Conservation (phyloP, 352 stramenopile species). For the Pythium coloratum region DNA sequence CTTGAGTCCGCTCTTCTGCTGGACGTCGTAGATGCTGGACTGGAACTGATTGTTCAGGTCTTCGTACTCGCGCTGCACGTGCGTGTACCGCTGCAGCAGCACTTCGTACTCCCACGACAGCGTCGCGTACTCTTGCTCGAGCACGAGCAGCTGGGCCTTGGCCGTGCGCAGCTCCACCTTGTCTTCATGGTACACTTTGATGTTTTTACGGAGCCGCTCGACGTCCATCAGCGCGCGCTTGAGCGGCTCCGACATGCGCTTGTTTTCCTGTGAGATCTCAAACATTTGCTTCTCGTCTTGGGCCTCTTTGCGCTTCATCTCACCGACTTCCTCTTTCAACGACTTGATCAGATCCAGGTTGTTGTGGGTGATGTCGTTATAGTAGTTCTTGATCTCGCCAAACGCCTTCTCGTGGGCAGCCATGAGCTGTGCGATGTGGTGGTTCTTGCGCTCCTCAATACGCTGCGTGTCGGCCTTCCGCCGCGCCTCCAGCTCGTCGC, state of each 20-base stretch:
- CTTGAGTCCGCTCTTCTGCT: constrained; percentile 93
- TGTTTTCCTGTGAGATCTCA: constrained; percentile 95
- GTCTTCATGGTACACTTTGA: constrained; percentile 68
- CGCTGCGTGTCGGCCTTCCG: constrained; percentile 84
- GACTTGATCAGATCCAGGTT: constrained; percentile 96
- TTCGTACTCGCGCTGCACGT: constrained; percentile 86
- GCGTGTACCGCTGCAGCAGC: constrained; percentile 83
- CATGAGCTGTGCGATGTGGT: constrained; percentile 93
- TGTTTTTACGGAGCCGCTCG: constrained; percentile 67
- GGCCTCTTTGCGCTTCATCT: constrained; percentile 95
- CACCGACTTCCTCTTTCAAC: constrained; percentile 93
- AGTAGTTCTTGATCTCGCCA: constrained; percentile 96
- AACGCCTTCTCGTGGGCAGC: constrained; percentile 93
- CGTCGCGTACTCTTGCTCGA: constrained; percentile 88
- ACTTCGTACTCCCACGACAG: constrained; percentile 95
- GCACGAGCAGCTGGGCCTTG: constrained; percentile 76
- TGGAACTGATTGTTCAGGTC: constrained; percentile 91
- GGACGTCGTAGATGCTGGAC: constrained; percentile 89
- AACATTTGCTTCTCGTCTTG: constrained; percentile 94
- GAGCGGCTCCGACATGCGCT: constrained; percentile 93
- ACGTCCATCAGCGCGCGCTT: constrained; percentile 85
- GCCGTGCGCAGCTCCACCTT: constrained; percentile 62
- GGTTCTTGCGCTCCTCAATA: constrained; percentile 93
- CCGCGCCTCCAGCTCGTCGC: constrained; percentile 77
- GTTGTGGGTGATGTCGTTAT: constrained; percentile 97